Evolutionary conservation across 192 early-diverging fungal species (phyloP), one percentile per base, ranked within the genome.

Genomic region (Pilobolus umbonatus): DNA sequence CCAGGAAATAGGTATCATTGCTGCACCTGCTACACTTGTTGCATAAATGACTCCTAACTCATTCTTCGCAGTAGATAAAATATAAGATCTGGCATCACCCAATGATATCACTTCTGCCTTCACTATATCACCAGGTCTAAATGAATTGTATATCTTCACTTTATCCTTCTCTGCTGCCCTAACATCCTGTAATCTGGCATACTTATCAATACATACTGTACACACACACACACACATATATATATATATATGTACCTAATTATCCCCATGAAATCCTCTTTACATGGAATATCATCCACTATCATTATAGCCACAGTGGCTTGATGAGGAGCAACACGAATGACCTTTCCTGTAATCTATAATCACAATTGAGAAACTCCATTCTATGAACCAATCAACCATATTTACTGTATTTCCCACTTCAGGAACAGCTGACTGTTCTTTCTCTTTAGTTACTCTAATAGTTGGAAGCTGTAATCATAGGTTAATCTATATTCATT

Each of bases 1-100:
- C 96, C 96, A 99, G 38, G 92, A 94, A 31, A 96, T 82, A 4
- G 96, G 96, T 29, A 96, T 77, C 90, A 98, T 89, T 1, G 91
- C 82, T 49, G 74, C 80, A 43, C 72, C 93, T 39, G 85, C 88
- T 5, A 82, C 72, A 72, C 92, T 94, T 49, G 87, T 87, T 5
- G 92, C 94, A 69, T 95, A 91, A 40, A 98, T 86, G 0, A 98
- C 96, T 10, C 96, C 96, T 36, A 92, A 73, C 57, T 96, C 93
- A 61, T 99, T 96, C 65, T 82, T 80, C 2, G 92, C 91, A 1
- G 96, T 99, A 7, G 93, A 90, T 49, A 98, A 68, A 62, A 86
- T 92, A 52, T 95, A 99, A 24, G 87, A 88, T 55, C 91, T 76
- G 29, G 89, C 82, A 60, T 99, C 96, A 22, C 96, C 96, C 26